Evolutionary conservation across 345 rosid species (phyloP).

Genomic region (Populus nigra): DNA sequence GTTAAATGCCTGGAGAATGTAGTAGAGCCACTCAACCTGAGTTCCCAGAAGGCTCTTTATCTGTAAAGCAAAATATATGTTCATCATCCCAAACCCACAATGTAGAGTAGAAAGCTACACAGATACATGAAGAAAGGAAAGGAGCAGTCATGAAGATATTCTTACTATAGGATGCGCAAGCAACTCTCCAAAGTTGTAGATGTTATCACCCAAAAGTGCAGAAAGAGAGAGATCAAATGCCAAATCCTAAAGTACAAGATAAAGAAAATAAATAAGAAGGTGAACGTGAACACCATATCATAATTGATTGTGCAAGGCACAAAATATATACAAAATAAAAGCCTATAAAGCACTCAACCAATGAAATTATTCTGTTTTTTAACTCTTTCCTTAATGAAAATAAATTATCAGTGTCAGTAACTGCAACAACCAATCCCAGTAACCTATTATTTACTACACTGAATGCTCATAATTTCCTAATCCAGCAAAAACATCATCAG

Average conservation of each 20-base stretch:
- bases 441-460: neutral
- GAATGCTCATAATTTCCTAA: neutral
- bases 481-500: neutral
- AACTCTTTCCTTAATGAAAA: neutral
- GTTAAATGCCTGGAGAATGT: conserved; percentile 91
- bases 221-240: conserved; percentile 96
- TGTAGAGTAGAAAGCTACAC: neutral
- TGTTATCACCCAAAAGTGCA: conserved; percentile 96
- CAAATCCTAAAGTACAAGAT: conserved; percentile 60
- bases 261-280: neutral
- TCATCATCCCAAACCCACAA: conserved; percentile 7
- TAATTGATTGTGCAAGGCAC: neutral
- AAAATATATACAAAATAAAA: neutral
- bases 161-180: conserved; percentile 99
- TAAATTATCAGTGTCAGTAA: neutral
- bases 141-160: conserved; percentile 1
- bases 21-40: conserved; percentile 92
- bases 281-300: neutral
- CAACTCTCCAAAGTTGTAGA: conserved; percentile 97
- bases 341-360: neutral
- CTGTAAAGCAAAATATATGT: conserved; percentile 41
- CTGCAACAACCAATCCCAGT: neutral
- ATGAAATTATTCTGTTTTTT: neutral
- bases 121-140: neutral
- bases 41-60: conserved; percentile 86